phyloP scores from a whole-genome alignment of 495 filamentous ascomycete species.

The Cercophora sp. region DNA sequence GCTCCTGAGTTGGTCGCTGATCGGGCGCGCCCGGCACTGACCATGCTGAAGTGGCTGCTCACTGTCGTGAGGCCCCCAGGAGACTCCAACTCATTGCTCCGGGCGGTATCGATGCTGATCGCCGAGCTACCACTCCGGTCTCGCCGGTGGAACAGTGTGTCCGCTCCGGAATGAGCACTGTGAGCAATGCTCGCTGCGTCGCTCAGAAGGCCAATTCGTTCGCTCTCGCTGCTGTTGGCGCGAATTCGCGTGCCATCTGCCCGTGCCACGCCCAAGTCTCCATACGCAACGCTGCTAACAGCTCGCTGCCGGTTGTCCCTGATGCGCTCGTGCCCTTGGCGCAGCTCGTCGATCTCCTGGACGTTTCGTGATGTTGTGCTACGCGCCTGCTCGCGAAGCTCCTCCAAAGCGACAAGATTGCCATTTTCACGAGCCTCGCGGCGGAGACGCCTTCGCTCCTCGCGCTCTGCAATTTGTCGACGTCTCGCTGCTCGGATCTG shows the following conservation, averaged over 20 bases:
- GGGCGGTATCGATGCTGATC: conserved; percentile 44
- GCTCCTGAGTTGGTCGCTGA: conserved; percentile 27
- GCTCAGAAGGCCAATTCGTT: conserved; percentile 67
- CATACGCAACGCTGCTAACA: conserved; percentile 82
- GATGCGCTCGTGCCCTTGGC: conserved; percentile 64
- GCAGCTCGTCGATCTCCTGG: conserved; percentile 45
- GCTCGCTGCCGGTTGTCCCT: conserved; percentile 63
- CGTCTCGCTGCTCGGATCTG: conserved; percentile 80
- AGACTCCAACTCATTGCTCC: conserved; percentile 19
- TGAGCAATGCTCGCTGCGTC: conserved; percentile 59
- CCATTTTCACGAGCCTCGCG: conserved; percentile 67
- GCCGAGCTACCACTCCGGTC: conserved; percentile 42
- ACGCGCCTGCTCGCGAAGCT: conserved; percentile 46
- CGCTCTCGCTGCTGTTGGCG: conserved; percentile 73
- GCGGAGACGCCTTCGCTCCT: conserved; percentile 61
- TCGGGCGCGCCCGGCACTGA: conserved; percentile 16
- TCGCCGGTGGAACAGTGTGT: conserved; percentile 35
- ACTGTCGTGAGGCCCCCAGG: conserved; percentile 20
- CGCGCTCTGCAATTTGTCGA: conserved; percentile 69
- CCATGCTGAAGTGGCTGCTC: conserved; percentile 23
- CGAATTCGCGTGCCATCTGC: conserved; percentile 86
- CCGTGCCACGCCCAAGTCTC: conserved; percentile 75
- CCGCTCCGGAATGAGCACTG: conserved; percentile 8
- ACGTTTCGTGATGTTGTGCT: conserved; percentile 32
- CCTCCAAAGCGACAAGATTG: conserved; percentile 58